Base-by-base conservation (phyloP, 1,139 yeast genomes). In the Scheffersomyces titani region DNA sequence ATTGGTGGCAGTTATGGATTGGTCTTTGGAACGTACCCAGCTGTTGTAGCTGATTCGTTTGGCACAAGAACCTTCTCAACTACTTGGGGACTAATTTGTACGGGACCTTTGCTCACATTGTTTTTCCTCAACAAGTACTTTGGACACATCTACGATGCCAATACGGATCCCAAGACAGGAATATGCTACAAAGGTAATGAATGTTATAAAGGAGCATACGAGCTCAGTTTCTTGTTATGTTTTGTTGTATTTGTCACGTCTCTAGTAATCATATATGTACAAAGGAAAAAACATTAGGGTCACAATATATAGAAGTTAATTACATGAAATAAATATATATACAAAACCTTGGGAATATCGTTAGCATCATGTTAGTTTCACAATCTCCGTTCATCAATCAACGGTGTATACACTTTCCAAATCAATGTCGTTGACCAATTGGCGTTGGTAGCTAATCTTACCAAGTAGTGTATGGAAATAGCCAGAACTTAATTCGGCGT, bases 401-500 rank as follows among this genome's bases (percentile, higher is more conserved):
- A 82, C 84, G 16, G 73, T 70, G 57, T 78, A 70, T 52, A 82
- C 69, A 52, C 77, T 76, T 60, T 87, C 90, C 60, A 88, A 73
- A 62, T 85, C 86, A 59, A 86, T 80, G 9, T 78, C 77, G 30
- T 76, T 76, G 11, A 88, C 81, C 49, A 78, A 59, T 6, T 71
- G 66, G 57, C 72, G 74, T 66, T 88, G 91, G 24, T 75, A 70
- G 20, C 69, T 68, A 16, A 87, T 79, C 61, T 81, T 80, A 40
- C 76, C 76, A 57, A 82, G 73, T 58, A 91, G 71, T 19, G 80
- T 77, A 24, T 77, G 78, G 72, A 91, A 91, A 65, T 89, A 90
- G 7, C 77, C 79, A 54, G 81, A 77, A 55, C 91, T 85, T 22
- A 84, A 70, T 52, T 84, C 83, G 24, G 92, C 88, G 60, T 84